Evolutionary conservation across 2,329 filamentous ascomycete genomes (phyloP).

Genomic region (Aureobasidium sp.): DNA sequence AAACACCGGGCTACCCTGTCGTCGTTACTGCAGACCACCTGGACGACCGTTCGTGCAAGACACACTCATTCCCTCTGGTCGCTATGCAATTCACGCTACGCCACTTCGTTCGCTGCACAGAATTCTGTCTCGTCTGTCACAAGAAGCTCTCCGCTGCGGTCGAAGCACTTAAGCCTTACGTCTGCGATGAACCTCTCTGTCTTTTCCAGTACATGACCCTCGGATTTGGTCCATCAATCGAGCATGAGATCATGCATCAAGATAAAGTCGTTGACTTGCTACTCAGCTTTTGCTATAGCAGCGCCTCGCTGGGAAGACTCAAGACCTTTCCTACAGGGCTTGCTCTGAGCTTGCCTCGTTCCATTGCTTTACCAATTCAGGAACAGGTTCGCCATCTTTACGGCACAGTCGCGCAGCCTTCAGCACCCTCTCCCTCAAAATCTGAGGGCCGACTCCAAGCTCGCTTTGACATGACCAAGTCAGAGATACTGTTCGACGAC

Average conservation of each 20-base stretch:
- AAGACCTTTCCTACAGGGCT: constrained; percentile 52
- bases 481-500: neutral
- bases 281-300: constrained; percentile 69
- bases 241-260: constrained; percentile 73
- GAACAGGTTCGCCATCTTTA: neutral
- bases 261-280: constrained; percentile 80
- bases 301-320: constrained; percentile 39
- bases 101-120: constrained; percentile 71
- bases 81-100: constrained; percentile 70
- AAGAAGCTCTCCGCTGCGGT: constrained; percentile 57
- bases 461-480: neutral
- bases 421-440: neutral
- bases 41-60: constrained; percentile 19
- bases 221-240: constrained; percentile 78
- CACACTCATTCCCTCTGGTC: constrained; percentile 48
- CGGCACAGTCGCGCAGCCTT: neutral
- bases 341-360: constrained; percentile 44
- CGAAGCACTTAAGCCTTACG: constrained; percentile 63
- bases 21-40: constrained; percentile 46
- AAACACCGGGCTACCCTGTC: constrained; percentile 32
- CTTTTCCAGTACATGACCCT: constrained; percentile 81
- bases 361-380: neutral
- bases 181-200: constrained; percentile 69
- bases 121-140: constrained; percentile 84
- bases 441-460: neutral